A percentile compares a stretch with the other conserved stretches of the same genome.
Evolutionary conservation across 225 moss, liverwort and hornwort species (phyloP).

Genomic region (Pleurozium schreberi): DNA sequence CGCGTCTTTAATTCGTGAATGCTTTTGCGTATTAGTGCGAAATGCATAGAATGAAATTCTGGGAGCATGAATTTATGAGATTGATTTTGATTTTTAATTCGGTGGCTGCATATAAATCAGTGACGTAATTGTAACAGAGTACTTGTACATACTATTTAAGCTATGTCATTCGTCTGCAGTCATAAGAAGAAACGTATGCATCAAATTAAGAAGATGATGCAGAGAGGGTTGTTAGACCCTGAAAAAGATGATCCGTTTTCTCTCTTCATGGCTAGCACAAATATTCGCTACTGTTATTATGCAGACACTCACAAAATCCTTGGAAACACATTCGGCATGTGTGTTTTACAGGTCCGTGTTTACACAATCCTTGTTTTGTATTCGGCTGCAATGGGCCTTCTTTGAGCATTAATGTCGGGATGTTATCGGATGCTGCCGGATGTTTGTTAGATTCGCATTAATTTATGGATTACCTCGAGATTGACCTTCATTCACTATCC

Average conservation of each 20-base stretch:
- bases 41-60: background rate
- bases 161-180: slow-evolving; percentile 27
- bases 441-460: background rate
- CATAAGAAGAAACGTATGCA: slow-evolving; percentile 97
- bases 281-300: slow-evolving; percentile 93
- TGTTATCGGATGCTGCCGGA: too few relatives aligned
- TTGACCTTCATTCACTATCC: background rate
- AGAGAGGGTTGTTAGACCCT: slow-evolving; percentile 82
- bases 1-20: background rate
- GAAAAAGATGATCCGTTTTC: slow-evolving; percentile 94
- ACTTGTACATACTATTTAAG: background rate
- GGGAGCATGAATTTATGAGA: background rate
- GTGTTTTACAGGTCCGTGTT: slow-evolving; percentile 75
- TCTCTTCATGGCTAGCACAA: slow-evolving; percentile 87
- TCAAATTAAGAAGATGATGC: slow-evolving; percentile 99
- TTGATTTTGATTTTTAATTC: background rate
- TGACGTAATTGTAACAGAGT: background rate
- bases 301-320: slow-evolving; percentile 92
- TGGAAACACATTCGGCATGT: slow-evolving; percentile 97
- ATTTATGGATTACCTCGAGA: background rate
- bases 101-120: background rate
- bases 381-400: background rate
- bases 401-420: background rate
- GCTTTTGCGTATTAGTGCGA: background rate
- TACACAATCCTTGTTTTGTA: background rate